Evolutionary conservation across 2,329 filamentous ascomycete genomes (phyloP), one percentile per base, ranked within the genome.

Genomic region (Monosporascus cannonballus): DNA sequence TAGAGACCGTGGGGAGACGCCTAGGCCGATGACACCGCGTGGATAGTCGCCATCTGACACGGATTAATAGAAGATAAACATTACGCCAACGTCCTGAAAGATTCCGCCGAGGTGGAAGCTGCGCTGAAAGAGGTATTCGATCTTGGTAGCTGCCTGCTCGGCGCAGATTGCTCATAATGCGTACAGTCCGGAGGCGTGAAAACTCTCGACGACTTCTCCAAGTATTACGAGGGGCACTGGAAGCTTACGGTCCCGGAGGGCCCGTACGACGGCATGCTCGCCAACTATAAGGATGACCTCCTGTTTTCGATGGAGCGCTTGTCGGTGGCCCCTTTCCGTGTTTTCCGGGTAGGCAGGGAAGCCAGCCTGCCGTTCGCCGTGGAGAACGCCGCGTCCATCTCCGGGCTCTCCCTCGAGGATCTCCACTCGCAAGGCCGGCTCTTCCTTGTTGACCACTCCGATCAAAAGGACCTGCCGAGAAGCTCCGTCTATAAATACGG

Each of bases 261-360:
- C 2, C 58, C 66, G 2, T 59, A 60, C 42, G 59, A 64, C 30
- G 69, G 76, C 14, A 67, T 73, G 9, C 58, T 73, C 8, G 64
- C 69, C 25, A 77, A 78, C 53, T 75, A 72, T 53, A 77, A 74
- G 0, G 66, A 73, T 49, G 75, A 78, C 56, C 59, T 76, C 2
- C 54, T 72, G 27, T 77, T 78, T 57, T 73, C 73, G 4, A 78
- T 77, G 75, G 71, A 76, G 55, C 66, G 75, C 11, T 60, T 78
- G 8, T 74, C 72, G 3, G 59, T 67, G 37, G 73, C 71, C 50
- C 73, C 74, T 0, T 76, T 71, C 49, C 56, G 63, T 5, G 49
- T 76, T 6, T 60, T 61, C 30, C 66, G 73, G 27, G 63, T 73
- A 7, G 42, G 67, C 17, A 61, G 64, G 4, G 51, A 51, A 0